phyloP scores from a whole-genome alignment of 1,284 basidiomycete genomes.

The Tremellales sp. region DNA sequence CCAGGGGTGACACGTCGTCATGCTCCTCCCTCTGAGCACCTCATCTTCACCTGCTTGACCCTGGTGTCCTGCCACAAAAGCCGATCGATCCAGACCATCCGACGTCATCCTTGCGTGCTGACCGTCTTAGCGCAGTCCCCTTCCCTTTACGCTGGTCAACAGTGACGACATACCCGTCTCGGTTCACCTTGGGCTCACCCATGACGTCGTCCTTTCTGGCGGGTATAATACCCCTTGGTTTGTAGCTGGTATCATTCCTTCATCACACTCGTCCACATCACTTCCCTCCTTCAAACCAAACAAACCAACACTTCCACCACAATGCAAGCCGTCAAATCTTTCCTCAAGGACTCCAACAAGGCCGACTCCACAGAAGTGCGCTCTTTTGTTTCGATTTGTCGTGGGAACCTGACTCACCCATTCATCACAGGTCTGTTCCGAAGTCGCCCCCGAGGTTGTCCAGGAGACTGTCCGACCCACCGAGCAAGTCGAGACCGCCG shows the following conservation, averaged over 20 bases:
- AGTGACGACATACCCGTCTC: background rate
- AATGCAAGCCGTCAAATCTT: conserved; percentile 39
- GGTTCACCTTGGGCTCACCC: background rate
- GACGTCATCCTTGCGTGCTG: too few relatives aligned
- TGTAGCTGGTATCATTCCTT: conserved; percentile 3
- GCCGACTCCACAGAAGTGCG: conserved; percentile 41
- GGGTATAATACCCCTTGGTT: background rate
- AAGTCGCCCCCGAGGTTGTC: conserved; percentile 42
- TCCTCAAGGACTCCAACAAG: conserved; percentile 34
- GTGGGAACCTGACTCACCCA: conserved; percentile 1
- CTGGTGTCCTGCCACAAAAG: too few relatives aligned
- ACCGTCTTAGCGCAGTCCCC: too few relatives aligned
- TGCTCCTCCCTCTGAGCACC: conserved; percentile 26
- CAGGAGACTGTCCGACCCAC: conserved; percentile 41
- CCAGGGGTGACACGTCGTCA: conserved; percentile 20
- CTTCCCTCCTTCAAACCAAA: conserved; percentile 8
- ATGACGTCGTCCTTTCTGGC: background rate
- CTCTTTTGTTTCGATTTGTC: background rate
- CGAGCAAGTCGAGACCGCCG: conserved; percentile 39
- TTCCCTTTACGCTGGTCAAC: background rate
- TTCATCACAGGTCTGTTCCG: conserved; percentile 41
- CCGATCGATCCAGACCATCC: too few relatives aligned
- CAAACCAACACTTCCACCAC: conserved; percentile 10
- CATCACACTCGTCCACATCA: conserved; percentile 3
- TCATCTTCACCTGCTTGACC: conserved; percentile 30